These are phyloP conservation scores for Cardiospermum halicacabum DNA, from an alignment of 345 rosid genomes.

Conservation along the genomic window DNA sequence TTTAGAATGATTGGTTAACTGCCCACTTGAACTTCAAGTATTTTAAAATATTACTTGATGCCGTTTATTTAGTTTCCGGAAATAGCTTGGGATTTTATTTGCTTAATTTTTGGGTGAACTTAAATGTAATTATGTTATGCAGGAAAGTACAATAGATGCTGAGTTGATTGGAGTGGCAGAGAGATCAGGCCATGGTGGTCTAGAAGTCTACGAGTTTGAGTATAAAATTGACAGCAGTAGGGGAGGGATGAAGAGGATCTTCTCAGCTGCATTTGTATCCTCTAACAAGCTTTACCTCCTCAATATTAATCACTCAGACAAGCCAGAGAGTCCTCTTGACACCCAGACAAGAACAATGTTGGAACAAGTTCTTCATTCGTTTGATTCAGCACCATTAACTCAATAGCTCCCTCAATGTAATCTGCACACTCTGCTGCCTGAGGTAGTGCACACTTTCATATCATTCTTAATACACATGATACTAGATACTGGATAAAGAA, in stretches of 20 bases:
- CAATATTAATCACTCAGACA: conserved; percentile 71
- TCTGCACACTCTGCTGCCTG: background rate
- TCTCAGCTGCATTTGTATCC: conserved; percentile 80
- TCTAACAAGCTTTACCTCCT: conserved; percentile 69
- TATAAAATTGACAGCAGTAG: conserved; percentile 75
- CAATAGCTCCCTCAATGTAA: conserved; percentile 1
- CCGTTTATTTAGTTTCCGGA: too few species aligned
- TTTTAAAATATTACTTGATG: too few species aligned
- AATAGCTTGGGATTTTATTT: background rate
- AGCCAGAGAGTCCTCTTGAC: conserved; percentile 70
- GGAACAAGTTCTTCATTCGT: conserved; percentile 83
- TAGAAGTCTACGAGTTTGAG: conserved; percentile 76
- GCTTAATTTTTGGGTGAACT: background rate
- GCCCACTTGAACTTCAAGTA: too few species aligned
- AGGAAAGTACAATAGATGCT: conserved; percentile 85
- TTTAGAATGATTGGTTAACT: too few species aligned
- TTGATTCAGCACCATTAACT: conserved; percentile 36
- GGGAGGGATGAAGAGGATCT: conserved; percentile 82
- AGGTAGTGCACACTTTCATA: background rate
- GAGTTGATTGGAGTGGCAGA: conserved; percentile 69
- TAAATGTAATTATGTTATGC: conserved; percentile 5
- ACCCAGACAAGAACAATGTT: conserved; percentile 40
- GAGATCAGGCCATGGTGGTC: conserved; percentile 51
- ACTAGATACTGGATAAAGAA: background rate
- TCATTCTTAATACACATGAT: background rate